Base-by-base conservation (phyloP, 345 rosid species). In the Camelina neglecta region DNA sequence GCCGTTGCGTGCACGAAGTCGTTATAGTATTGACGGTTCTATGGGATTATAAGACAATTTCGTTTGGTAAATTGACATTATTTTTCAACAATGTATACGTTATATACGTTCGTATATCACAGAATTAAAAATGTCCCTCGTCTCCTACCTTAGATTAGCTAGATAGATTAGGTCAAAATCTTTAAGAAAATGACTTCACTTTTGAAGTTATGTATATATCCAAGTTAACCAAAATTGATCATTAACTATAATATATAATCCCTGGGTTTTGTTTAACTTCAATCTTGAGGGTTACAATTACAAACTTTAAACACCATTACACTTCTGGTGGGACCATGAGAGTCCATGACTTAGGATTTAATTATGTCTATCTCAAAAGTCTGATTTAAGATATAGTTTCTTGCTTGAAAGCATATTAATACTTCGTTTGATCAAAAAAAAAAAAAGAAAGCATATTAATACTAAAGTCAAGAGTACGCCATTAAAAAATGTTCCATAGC, bases 1-100 rank as follows among this genome's bases (percentile, higher is more conserved):
- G 24, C 62, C 58, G 57, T 77, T 59, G 49, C 73, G 81, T 77
- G 76, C 81, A 77, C 81, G 76, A 49, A 6, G 55, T 47, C 10
- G 16, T 77, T 57, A 8, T 49, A 63, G 6, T 38, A 53, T 47
- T 44, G 67, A 71, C 39, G 61, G 71, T 77, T 60, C 71, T 48
- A 64, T 55, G 24, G 5, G 69, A 54, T 62, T 16, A 33, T 18
- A 18, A 56, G 71, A 47, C 65, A 70, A 33, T 16, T 59, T 66
- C 67, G 47, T 60, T 60, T 59, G 55, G 55, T 66, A 45, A 38
- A 39, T 66, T 74, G 58, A 35, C 65, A 73, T 13, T 67, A 39
- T 68, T 2, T 67, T 50, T 26, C 73, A 59, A 60, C 68, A 68
- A 41, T 57, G 33, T 55, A 31, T 18, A 45, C 20, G 53, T 48